Evolutionary conservation across 2,329 filamentous ascomycete genomes (phyloP), one percentile per base, ranked within the genome.

Genomic region (Aspergillus sp.): DNA sequence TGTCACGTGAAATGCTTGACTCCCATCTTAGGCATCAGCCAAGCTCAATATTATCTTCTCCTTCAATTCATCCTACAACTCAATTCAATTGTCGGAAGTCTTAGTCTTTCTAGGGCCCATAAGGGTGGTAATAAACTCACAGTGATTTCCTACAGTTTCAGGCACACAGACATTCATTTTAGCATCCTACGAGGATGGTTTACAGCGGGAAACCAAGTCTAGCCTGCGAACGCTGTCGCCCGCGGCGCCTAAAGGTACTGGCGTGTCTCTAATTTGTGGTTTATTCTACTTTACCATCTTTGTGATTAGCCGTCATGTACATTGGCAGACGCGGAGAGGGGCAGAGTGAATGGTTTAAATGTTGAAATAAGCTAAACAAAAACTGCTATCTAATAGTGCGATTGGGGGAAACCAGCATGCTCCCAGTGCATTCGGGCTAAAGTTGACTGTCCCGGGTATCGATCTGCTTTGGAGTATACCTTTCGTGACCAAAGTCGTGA

Each of bases 401-500:
- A 57, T 19, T 17, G 30, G 48, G 54, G 5, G 17, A 57, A n/a
- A 21, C 54, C 54, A 13, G 23, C 54, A 11, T 57, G 54, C 17
- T 48, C 54, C 13, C 54, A 57, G 25, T 57, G 54, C 21, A 36
- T 57, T n/a, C 54, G 54, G 23, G 54, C 54, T 19, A 30, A 39
- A 19, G 42, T 48, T 1, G 42, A 57, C 25, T 57, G 54, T 11
- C 54, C 54, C 6, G 54, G 54, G 19, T 57, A 57, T 38, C 54
- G 54, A n/a, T n/a, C 30, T n/a, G 17, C 27, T 10, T 13, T 48
- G 13, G 54, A 47, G 15, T 32, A 32, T n/a, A 30, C 5, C 6
- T 57, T 57, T 27, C 54, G 54, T 19, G 54, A 57, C 8, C 54
- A 57, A 8, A 57, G 54, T 41, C 21, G 32, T 7, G 54, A 57